Percentiles rank a stretch among this genome's conserved stretches.
phyloP scores from a whole-genome alignment of 1,284 basidiomycete genomes.

The Xanthoconium separans region DNA sequence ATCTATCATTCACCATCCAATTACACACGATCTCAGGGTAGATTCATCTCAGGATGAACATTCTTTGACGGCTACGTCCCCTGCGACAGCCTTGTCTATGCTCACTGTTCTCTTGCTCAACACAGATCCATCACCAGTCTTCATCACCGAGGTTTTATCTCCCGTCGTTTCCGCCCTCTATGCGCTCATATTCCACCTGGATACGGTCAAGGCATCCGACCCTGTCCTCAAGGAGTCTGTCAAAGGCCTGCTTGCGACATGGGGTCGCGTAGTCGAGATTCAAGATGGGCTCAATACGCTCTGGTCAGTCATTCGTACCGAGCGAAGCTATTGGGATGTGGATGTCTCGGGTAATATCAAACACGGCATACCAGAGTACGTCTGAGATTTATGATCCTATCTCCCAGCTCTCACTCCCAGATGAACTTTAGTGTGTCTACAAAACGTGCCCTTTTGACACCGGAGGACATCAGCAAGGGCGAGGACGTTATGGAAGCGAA shows the following conservation, averaged over 20 bases:
- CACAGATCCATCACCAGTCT: slow-evolving; percentile 72
- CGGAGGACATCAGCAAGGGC: slow-evolving; percentile 43
- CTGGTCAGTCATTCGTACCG: slow-evolving; percentile 57
- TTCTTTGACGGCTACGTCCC: slow-evolving; percentile 7
- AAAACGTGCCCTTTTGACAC: slow-evolving; percentile 48
- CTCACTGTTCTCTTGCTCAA: slow-evolving; percentile 64
- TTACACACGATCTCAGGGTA: slow-evolving; percentile 30
- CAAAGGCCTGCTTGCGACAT: slow-evolving; percentile 60
- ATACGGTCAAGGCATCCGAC: slow-evolving; percentile 55
- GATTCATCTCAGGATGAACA: slow-evolving; percentile 1
- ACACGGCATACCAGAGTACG: slow-evolving; percentile 40
- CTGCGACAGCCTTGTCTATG: slow-evolving; percentile 44
- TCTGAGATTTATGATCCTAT: neutral
- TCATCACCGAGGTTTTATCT: slow-evolving; percentile 63
- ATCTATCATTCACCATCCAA: slow-evolving; percentile 44
- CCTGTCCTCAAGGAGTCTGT: slow-evolving; percentile 59
- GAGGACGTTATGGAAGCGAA: slow-evolving; percentile 47
- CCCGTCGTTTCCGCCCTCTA: slow-evolving; percentile 72
- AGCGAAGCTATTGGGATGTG: slow-evolving; percentile 56
- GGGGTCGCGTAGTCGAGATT: slow-evolving; percentile 65
- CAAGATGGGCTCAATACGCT: slow-evolving; percentile 57
- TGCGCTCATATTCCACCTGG: slow-evolving; percentile 56
- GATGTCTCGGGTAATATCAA: slow-evolving; percentile 52
- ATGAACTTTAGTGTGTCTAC: slow-evolving; percentile 27
- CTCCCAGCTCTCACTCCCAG: neutral